A percentile compares a stretch with the other conserved stretches of the same genome.
These are phyloP conservation scores for Phyllosticta capitalensis DNA, from an alignment of 2,329 filamentous ascomycete species.

Conservation along the genomic window DNA sequence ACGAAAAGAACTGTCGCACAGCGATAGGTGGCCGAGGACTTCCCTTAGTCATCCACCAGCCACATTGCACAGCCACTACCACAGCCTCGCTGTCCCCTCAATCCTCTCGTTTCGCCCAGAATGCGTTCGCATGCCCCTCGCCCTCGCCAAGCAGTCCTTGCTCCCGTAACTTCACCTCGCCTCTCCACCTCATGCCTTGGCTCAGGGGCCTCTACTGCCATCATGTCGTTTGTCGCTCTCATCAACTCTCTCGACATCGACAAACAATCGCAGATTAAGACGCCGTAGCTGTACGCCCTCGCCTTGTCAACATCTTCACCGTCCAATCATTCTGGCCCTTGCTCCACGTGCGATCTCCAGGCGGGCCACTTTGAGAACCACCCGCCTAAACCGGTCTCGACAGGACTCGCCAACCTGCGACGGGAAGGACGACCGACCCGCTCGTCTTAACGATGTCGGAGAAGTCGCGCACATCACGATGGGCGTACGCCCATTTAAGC, in stretches of 20 bases:
- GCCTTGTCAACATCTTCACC: neutral
- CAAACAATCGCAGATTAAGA: neutral
- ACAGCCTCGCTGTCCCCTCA: no score
- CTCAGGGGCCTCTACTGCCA: neutral
- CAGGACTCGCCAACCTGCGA: neutral
- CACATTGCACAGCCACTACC: no score
- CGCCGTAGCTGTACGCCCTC: neutral
- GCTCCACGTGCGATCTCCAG: neutral
- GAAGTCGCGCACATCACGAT: neutral
- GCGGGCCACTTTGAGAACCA: neutral
- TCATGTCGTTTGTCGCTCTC: neutral
- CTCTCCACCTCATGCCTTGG: neutral
- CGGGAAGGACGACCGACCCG: neutral
- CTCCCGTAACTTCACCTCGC: neutral
- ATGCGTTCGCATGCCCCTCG: no score
- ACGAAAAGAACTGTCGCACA: no score
- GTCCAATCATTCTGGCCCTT: neutral
- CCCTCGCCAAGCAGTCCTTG: neutral
- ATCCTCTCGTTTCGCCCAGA: no score
- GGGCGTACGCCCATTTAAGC: neutral
- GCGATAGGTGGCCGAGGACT: no score
- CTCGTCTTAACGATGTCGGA: neutral
- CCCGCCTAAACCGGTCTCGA: neutral
- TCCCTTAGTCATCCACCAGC: no score
- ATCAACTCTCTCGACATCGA: neutral